These are phyloP conservation scores for Sordaria brevicollis DNA, from an alignment of 495 filamentous ascomycete species.

Conservation along the genomic window DNA sequence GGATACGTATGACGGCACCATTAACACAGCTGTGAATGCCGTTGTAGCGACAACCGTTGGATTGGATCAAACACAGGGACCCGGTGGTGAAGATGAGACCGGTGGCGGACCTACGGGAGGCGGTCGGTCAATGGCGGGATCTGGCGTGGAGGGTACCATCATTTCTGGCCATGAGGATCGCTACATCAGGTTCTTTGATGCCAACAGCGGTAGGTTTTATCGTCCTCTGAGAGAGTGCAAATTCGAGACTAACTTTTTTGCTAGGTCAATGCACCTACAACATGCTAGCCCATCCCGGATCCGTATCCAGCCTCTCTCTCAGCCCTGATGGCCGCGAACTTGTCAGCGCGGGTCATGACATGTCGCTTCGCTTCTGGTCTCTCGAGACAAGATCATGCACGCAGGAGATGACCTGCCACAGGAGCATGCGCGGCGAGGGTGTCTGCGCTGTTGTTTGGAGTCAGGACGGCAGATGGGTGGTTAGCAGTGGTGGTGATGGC, in stretches of 20 bases:
- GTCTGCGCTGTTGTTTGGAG: conserved; percentile 92
- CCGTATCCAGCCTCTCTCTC: conserved; percentile 81
- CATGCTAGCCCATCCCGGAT: conserved; percentile 90
- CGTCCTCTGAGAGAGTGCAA: background rate
- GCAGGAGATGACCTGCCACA: conserved; percentile 85
- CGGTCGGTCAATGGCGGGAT: conserved; percentile 44
- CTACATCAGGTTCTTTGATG: conserved; percentile 94
- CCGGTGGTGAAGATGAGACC: conserved; percentile 41
- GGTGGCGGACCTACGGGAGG: conserved; percentile 71
- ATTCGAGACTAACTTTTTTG: conserved; percentile 19
- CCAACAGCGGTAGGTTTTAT: conserved; percentile 78
- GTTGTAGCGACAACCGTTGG: conserved; percentile 82
- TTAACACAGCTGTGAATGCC: conserved; percentile 74
- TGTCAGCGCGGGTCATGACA: conserved; percentile 92
- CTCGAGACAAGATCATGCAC: conserved; percentile 88
- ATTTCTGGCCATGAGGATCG: conserved; percentile 94
- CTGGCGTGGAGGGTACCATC: conserved; percentile 80
- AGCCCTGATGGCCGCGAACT: conserved; percentile 90
- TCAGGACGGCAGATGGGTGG: conserved; percentile 85
- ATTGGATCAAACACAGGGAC: conserved; percentile 53
- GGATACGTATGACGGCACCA: conserved; percentile 85
- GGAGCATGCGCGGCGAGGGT: conserved; percentile 88
- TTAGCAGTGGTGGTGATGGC: conserved; percentile 91
- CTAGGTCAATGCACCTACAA: conserved; percentile 97
- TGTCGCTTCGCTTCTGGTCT: conserved; percentile 92